phyloP scores from a whole-genome alignment of 2,329 filamentous ascomycete species.

The Helotiales sp. region DNA sequence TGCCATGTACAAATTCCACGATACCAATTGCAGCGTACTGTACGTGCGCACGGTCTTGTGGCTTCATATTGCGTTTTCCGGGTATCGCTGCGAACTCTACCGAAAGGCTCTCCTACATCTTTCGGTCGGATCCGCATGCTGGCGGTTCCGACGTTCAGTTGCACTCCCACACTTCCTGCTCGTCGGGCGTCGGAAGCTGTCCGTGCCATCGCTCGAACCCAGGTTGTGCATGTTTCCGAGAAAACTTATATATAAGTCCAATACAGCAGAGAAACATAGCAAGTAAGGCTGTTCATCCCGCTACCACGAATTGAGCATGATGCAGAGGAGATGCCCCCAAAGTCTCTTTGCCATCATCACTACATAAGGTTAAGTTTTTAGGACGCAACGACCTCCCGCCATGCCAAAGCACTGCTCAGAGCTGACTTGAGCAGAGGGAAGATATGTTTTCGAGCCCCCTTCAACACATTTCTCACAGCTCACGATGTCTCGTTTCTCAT shows the following conservation, averaged over 20 bases:
- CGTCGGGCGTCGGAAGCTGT: not conserved
- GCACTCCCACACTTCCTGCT: not conserved
- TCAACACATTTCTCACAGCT: not conserved
- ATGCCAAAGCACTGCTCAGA: not conserved
- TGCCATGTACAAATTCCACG: not conserved
- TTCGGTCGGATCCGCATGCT: not conserved
- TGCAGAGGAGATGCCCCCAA: not conserved
- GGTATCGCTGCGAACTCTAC: not conserved
- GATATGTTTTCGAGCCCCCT: not conserved
- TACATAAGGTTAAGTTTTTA: not conserved
- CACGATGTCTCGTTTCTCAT: not conserved
- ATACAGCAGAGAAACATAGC: not conserved
- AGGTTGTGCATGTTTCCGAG: not conserved
- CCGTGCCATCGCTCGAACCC: not conserved
- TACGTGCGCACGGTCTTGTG: too few relatives aligned
- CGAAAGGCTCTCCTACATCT: not conserved
- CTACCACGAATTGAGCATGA: not conserved
- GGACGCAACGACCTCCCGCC: not conserved
- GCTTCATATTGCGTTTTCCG: not conserved
- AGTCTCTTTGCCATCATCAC: not conserved
- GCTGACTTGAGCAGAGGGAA: not conserved
- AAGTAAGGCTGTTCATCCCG: not conserved
- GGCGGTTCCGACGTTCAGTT: not conserved
- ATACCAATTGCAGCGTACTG: too few relatives aligned
- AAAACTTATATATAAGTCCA: not conserved